Base-by-base conservation (phyloP, 1,284 basidiomycete genomes). In the Ustilago trichophora region DNA sequence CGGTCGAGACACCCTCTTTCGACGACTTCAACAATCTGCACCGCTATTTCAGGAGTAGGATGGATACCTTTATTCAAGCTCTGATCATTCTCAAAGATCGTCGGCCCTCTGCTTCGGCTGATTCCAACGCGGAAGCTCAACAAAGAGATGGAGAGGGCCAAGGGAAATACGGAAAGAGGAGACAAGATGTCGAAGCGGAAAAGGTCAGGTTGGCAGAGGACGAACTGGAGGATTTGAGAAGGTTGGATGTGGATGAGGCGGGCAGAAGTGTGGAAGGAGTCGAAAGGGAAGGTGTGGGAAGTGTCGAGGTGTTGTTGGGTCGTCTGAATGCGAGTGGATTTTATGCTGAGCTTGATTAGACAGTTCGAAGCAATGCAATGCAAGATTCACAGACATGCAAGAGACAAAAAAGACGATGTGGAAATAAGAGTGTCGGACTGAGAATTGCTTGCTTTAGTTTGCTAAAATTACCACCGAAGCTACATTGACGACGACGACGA, bases 141-240 rank as follows among this genome's bases (percentile, higher is more conserved):
- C 33, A 18, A 25, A n/a, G 7, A 25, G 26, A 7, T 15, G 16
- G 15, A 21, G 19, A 18, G 19, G 15, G 18, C 15, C 29, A 32
- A 9, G 29, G 7, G 21, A 10, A 3, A n/a, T 33, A n/a, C 18
- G 36, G 44, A 11, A 64, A 64, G 49, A 43, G 62, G 31, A 49
- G 56, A 21, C 29, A 35, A 21, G 65, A 60, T 33, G 33, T 70
- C 3, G 59, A 72, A 32, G 35, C 26, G n/a, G 70, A 72, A 22
- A 55, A 53, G 18, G 22, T 8, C 6, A 29, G 66, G 4, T 29
- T 70, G 37, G 48, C 41, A 6, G 16, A 46, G 24, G 70, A 72
- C 19, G 54, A 56, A 18, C 19, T 52, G 36, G 43, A 52, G 12
- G 70, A 72, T 49, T 36, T 72, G 48, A 31, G 26, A 9, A 11